Base-by-base conservation (phyloP, 1,284 basidiomycete genomes). In the Fistulina hepatica region DNA sequence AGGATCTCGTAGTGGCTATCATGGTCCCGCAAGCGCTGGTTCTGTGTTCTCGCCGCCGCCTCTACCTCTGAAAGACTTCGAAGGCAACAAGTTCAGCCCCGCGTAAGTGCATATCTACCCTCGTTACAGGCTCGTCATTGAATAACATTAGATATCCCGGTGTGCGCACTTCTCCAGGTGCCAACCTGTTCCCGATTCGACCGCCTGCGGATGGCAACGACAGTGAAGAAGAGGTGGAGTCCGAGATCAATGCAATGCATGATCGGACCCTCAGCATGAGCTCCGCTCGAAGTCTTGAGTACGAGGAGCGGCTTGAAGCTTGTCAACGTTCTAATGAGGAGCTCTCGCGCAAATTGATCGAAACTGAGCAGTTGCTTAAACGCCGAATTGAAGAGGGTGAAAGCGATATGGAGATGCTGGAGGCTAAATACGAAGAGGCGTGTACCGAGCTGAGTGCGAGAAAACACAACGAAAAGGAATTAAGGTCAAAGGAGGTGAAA, bases 391-490 rank as follows among this genome's bases (percentile, higher is more conserved):
- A 61, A 5, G 84, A 88, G 39, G 81, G 86, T 46, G 88, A 92
- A 54, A 55, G 64, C 19, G 77, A 89, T 49, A 57, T 88, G 17
- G 79, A 82, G 48, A 81, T 88, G 36, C 71, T 86, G 57, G 75
- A 90, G 50, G 59, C 59, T 6, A 63, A 70, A 21, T 53, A 91
- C 36, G 85, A 92, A 42, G 85, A 90, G 51, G 55, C 80, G 39
- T 63, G 70, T 48, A 71, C 63, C 8, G 88, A 93, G 57, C 60
- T 93, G 6, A 76, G 65, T 10, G 67, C 75, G 6, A 77, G 81
- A 4, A 82, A 85, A 55, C 71, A 83, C 31, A 86, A 93, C 48
- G 88, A 93, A 57, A 92, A 93, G 60, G 90, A 94, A 50, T 57
- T 91, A 44, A 68, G 83, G 33, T 65, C 71, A 9, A 90, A 90